These are phyloP conservation scores for Afroboletus lepidellus DNA, from an alignment of 1,284 basidiomycete species.

Conservation along the genomic window DNA sequence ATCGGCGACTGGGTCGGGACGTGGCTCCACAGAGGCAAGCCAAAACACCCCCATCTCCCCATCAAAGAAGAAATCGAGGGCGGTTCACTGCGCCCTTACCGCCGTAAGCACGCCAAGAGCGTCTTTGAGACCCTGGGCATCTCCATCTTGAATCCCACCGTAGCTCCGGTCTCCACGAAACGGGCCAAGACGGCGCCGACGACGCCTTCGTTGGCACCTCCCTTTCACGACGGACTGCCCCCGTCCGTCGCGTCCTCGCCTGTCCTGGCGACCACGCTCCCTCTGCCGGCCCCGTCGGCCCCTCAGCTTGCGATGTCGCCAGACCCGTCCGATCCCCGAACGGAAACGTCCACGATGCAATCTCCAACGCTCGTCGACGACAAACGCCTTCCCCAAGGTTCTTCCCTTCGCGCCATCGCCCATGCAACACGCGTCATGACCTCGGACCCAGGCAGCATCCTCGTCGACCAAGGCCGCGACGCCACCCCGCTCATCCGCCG, in stretches of 20 bases:
- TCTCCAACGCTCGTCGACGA: conserved; percentile 31
- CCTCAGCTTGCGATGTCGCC: conserved; percentile 43
- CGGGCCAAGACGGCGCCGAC: conserved; percentile 19
- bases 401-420: conserved; percentile 72
- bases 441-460: conserved; percentile 71
- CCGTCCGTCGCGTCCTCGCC: conserved; percentile 43
- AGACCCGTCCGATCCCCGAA: conserved; percentile 20
- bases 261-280: conserved; percentile 36
- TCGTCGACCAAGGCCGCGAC: conserved; percentile 64
- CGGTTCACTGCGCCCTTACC: conserved; percentile 21
- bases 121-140: conserved; percentile 72
- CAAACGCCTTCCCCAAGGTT: conserved; percentile 47
- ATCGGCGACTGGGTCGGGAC: conserved; percentile 71
- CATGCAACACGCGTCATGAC: conserved; percentile 89
- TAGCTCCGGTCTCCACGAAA: conserved; percentile 19
- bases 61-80: conserved; percentile 21
- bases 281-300: conserved; percentile 36
- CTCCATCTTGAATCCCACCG: conserved; percentile 56
- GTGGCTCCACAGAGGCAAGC: conserved; percentile 50
- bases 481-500: conserved; percentile 59
- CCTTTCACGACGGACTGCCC: conserved; percentile 13
- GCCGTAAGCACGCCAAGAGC: conserved; percentile 52
- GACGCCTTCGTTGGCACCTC: background rate
- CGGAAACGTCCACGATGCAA: conserved; percentile 33
- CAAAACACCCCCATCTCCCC: conserved; percentile 24